Conservation (phyloP, 2,329 filamentous ascomycete genomes). For the Calycina herbarum region DNA sequence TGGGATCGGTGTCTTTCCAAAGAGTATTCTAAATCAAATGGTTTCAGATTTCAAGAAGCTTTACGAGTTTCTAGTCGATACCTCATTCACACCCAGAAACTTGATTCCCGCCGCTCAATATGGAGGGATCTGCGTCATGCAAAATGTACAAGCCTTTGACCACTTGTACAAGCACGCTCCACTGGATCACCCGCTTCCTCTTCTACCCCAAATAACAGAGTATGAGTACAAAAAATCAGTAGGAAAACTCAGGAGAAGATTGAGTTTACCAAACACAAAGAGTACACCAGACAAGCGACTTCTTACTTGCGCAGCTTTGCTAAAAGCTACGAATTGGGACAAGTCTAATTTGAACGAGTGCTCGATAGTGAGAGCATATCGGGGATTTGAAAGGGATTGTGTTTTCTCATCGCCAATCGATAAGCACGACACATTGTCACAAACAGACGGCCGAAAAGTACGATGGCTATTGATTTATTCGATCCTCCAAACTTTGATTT, state of each 20-base stretch:
- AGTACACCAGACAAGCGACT: constrained; percentile 50
- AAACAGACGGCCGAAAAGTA: constrained; percentile 71
- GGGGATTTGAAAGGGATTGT: constrained; percentile 65
- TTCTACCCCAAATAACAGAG: constrained; percentile 52
- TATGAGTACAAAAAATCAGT: constrained; percentile 24
- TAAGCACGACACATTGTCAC: constrained; percentile 56
- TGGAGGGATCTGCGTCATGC: constrained; percentile 69
- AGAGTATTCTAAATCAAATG: constrained; percentile 60
- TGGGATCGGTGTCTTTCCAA: constrained; percentile 52
- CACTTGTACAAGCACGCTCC: constrained; percentile 56
- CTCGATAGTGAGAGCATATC: constrained; percentile 65
- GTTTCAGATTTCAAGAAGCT: constrained; percentile 68
- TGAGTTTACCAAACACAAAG: constrained; percentile 39
- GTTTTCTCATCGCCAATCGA: constrained; percentile 53
- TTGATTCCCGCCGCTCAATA: constrained; percentile 53
- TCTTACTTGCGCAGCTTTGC: constrained; percentile 52
- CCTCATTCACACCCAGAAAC: constrained; percentile 47
- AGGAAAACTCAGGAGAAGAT: constrained; percentile 33
- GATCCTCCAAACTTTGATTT: constrained; percentile 69
- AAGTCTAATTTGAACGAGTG: constrained; percentile 41
- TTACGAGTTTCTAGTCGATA: constrained; percentile 71
- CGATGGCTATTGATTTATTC: constrained; percentile 78
- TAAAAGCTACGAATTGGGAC: constrained; percentile 48
- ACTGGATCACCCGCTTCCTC: constrained; percentile 65
- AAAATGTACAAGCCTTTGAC: constrained; percentile 69